These are phyloP conservation scores for Erysimum cheiri DNA, from an alignment of 441 rosid species.

Conservation along the genomic window DNA sequence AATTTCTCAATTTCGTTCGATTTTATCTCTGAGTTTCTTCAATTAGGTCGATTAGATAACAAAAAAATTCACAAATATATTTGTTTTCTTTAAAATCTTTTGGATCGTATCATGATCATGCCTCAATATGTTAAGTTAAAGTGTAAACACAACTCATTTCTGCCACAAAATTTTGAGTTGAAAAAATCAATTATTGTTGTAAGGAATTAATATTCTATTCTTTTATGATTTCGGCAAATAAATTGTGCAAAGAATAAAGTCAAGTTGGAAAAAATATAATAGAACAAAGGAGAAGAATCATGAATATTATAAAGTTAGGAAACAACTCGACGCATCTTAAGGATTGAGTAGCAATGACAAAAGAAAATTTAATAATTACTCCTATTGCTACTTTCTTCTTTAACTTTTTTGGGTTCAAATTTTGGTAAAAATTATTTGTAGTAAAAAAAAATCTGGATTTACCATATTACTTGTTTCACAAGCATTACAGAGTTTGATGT, in stretches of 20 bases:
- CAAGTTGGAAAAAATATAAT: not conserved
- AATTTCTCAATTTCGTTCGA: not conserved
- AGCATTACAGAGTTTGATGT: not conserved
- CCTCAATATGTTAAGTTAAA: slow-evolving; percentile 7
- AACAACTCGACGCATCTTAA: slow-evolving; percentile 26
- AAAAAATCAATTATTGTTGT: slow-evolving; percentile 28
- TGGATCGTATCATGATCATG: slow-evolving; percentile 3
- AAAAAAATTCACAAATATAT: not conserved
- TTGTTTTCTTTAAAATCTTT: not conserved
- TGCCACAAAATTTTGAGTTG: not conserved
- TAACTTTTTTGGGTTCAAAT: not conserved
- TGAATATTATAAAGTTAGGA: slow-evolving; percentile 33
- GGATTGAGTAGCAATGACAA: slow-evolving; percentile 1
- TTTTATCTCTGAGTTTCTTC: slow-evolving; percentile 2
- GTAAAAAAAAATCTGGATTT: slow-evolving; percentile 1
- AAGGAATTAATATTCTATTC: slow-evolving; percentile 28
- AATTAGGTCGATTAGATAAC: not conserved
- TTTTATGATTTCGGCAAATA: slow-evolving; percentile 3
- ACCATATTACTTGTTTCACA: slow-evolving; percentile 34
- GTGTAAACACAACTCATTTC: slow-evolving; percentile 31
- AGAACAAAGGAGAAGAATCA: slow-evolving; percentile 33
- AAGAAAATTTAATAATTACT: not conserved
- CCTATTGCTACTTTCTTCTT: not conserved
- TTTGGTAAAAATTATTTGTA: not conserved
- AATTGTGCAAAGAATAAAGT: slow-evolving; percentile 35